Percentiles rank a stretch among this genome's conserved stretches.
Conservation (phyloP, 192 early-diverging fungal species). For the Dissophora ornata region DNA sequence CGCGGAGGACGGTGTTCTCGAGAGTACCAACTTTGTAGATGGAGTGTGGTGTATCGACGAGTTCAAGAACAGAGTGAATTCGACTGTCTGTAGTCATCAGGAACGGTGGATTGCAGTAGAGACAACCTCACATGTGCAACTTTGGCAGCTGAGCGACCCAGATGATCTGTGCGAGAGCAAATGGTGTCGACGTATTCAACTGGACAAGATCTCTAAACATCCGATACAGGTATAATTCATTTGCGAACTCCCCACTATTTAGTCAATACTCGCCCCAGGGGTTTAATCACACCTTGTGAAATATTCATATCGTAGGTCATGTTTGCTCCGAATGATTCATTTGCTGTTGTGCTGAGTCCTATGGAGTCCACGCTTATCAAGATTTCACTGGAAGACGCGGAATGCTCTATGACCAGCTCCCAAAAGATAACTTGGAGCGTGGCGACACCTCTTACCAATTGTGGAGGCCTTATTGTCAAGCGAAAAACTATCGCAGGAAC, state of each 20-base stretch:
- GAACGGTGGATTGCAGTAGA: slow-evolving; percentile 24
- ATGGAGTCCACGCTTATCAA: neutral
- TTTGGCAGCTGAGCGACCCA: slow-evolving; percentile 9
- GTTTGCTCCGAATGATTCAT: slow-evolving; percentile 26
- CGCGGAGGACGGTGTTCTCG: neutral
- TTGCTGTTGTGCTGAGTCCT: slow-evolving; percentile 16
- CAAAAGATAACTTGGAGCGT: slow-evolving; percentile 1
- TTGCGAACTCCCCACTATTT: no score
- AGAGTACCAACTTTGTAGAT: slow-evolving; percentile 15
- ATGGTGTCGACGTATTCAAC: slow-evolving; percentile 8
- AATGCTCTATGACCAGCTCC: no score
- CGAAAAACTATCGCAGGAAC: neutral
- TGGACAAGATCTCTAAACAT: neutral
- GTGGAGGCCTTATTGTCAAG: neutral
- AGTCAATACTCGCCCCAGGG: no score
- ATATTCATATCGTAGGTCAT: neutral
- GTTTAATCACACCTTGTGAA: neutral
- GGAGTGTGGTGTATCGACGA: slow-evolving; percentile 38
- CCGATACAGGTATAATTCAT: slow-evolving; percentile 12
- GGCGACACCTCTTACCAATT: neutral
- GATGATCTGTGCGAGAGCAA: slow-evolving; percentile 9
- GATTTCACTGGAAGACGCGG: neutral
- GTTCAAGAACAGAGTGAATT: neutral
- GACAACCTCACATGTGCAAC: slow-evolving; percentile 13
- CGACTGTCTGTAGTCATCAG: slow-evolving; percentile 2